Evolutionary conservation across 805 yeast genomes (phyloP), one percentile per base, ranked within the genome.

Genomic region (Priceomyces castillae): DNA sequence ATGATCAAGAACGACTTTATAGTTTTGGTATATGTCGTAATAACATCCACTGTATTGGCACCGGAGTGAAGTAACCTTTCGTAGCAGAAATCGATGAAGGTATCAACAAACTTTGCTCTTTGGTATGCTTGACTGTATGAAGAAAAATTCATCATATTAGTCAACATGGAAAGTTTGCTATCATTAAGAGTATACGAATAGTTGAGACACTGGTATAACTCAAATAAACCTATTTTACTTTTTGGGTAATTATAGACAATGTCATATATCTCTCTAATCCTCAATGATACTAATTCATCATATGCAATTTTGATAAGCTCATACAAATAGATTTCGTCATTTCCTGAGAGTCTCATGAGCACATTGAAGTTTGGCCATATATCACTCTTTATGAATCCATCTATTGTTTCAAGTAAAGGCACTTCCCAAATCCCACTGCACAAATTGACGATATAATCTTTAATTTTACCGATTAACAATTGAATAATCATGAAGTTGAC

Each of bases 31-130:
- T 87, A 92, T 41, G 76, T 78, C 2, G 78, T 64, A 19, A 92
- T 76, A 6, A 89, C 81, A 40, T 82, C 87, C 3, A 75, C 73
- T 0, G 98, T 92, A 51, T 85, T 81, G 1, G 85, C 77, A 16
- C 96, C 96, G 3, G 95, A 84, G 53, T 88, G 94, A 16, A 90
- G 67, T 9, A 90, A 57, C 26, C 74, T 59, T 26, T 52, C 56
- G 17, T 68, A 57, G 43, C 85, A 77, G 1, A 64, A 53, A 0
- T 52, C 46, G 6, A 74, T 76, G 48, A 84, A 86, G 0, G 62
- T 57, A 10, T 65, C 64, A 2, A 84, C 85, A 3, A 84, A 59
- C 7, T 61, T 58, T 2, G 78, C 61, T 44, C 90, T 64, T 43
- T 83, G 85, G 19, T 53, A 57, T 1, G 69, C 55, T 42, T 58